These are phyloP conservation scores for Oryza punctata DNA, from an alignment of 176 grass and related monocot species.

Conservation along the genomic window DNA sequence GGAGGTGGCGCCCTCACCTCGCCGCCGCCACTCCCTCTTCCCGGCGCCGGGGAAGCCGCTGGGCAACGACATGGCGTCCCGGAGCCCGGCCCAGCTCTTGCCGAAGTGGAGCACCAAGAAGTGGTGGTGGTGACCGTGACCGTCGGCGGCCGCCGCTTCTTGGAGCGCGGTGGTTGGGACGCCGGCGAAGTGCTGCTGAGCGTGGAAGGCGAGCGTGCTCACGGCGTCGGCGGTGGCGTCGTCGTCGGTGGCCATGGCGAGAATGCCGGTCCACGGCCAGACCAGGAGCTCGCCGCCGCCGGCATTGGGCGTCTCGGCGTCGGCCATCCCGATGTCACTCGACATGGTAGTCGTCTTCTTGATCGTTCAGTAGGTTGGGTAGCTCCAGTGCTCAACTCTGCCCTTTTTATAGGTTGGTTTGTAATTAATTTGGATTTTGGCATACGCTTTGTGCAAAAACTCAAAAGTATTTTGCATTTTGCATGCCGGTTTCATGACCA, in stretches of 20 bases:
- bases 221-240: background rate
- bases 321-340: slow-evolving; percentile 10
- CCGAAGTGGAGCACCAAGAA: slow-evolving; percentile 49
- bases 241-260: background rate
- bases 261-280: slow-evolving; percentile 44
- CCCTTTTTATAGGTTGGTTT: too few species aligned
- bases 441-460: too few species aligned
- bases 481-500: too few species aligned
- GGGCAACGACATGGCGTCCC: background rate
- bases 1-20: background rate
- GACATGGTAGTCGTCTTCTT: background rate
- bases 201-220: slow-evolving; percentile 14
- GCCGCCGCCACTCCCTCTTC: slow-evolving; percentile 28
- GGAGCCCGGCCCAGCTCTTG: slow-evolving; percentile 25
- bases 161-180: slow-evolving; percentile 35
- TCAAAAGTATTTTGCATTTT: too few species aligned
- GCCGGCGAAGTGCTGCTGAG: background rate
- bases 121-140: background rate
- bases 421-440: too few species aligned
- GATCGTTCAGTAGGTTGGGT: background rate
- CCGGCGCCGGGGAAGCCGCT: slow-evolving; percentile 14
- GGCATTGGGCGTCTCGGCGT: background rate
- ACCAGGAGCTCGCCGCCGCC: slow-evolving; percentile 40
- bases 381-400: background rate
- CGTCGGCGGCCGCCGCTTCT: slow-evolving; percentile 3